Base-by-base conservation (phyloP, 441 rosid species). In the Biscutella auriculata region DNA sequence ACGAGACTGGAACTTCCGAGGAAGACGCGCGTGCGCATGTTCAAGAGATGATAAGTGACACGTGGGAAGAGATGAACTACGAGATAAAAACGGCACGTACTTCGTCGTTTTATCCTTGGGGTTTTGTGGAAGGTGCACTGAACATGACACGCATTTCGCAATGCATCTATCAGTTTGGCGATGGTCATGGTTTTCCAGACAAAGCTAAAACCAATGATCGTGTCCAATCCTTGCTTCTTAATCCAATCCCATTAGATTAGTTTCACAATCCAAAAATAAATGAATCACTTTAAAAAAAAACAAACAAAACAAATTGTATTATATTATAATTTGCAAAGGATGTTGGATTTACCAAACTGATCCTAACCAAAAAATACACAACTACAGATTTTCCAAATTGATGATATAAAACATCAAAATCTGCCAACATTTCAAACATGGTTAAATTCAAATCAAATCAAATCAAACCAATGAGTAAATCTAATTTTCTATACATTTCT, bases 61-160 rank as follows among this genome's bases (percentile, higher is more conserved):
- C 72, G 6, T 77, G 74, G 77, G 62, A 71, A 1, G 67, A 69
- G 7, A 49, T 75, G 51, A 77, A 69, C 34, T 49, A 41, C 28
- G 58, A 41, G 26, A 5, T 53, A 17, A n/a, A 25, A 41, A 49
- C 30, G 19, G 16, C 62, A 52, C 0, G 12, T 5, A 30, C 1
- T 63, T 41, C 44, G 21, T 6, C 9, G 14, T 72, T 73, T 66
- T 48, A 34, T 27, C 14, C 65, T 29, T 7, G 6, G 8, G 46
- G 27, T 11, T 65, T 65, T 48, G 21, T 28, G 4, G 45, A 26
- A 26, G 67, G 48, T 6, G 57, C 57, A 15, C 7, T 40, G 39
- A 53, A 67, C 56, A 1, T 61, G 6, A 44, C 52, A 30, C 56
- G 67, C 8, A 61, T 61, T 46, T 37, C 67, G 6, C 67, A 61